Evolutionary conservation across 257 asterid species (phyloP).

Genomic region (Henckelia pumila): DNA sequence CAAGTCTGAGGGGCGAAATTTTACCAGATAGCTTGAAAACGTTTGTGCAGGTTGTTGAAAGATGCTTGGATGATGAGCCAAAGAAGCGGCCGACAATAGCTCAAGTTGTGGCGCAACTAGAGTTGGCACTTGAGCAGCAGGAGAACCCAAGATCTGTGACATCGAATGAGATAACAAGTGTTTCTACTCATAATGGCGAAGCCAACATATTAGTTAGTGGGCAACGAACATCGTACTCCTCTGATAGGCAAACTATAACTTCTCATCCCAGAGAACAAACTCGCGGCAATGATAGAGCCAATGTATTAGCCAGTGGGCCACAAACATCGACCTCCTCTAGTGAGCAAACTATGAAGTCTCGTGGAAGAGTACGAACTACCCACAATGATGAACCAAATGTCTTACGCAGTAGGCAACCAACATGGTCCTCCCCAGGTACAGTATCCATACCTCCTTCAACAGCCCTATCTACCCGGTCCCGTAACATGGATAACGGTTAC

Average conservation of each 20-base stretch:
- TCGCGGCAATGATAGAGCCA: background rate
- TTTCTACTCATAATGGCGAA: background rate
- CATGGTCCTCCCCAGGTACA: background rate
- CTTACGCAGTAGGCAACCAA: background rate
- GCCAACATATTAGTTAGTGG: background rate
- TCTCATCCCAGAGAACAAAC: background rate
- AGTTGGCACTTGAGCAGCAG: constrained; percentile 32
- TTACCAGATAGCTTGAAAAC: constrained; percentile 31
- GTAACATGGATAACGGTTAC: background rate
- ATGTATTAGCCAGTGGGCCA: background rate
- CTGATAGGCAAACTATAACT: background rate
- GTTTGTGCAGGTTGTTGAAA: constrained; percentile 30
- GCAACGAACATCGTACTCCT: background rate
- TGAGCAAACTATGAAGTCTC: background rate
- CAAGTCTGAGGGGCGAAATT: constrained; percentile 28
- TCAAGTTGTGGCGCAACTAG: constrained; percentile 33
- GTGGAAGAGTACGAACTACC: background rate
- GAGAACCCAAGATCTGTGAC: constrained; percentile 17
- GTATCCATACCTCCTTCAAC: background rate
- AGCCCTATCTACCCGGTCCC: background rate
- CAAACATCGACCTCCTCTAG: background rate
- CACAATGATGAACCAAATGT: background rate
- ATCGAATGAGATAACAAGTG: background rate
- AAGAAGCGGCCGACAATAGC: constrained; percentile 38
- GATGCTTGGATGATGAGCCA: constrained; percentile 37